phyloP scores from a whole-genome alignment of 805 yeast genomes.

The Teunomyces tritomae region DNA sequence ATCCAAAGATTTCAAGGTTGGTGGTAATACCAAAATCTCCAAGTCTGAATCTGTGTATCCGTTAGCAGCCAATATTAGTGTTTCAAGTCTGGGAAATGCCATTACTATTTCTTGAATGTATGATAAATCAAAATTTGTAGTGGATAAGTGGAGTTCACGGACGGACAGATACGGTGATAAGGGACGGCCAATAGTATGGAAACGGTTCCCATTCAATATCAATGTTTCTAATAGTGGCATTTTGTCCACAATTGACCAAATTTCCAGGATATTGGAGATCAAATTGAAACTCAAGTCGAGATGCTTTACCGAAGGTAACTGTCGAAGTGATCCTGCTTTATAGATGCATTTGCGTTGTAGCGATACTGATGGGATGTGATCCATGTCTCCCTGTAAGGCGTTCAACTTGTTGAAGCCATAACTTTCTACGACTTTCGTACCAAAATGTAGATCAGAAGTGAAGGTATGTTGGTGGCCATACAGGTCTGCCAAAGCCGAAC shows the following conservation, averaged over 20 bases:
- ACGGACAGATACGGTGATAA: not conserved
- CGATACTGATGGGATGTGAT: slow-evolving; percentile 46
- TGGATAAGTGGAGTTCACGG: slow-evolving; percentile 22
- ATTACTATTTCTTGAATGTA: slow-evolving; percentile 18
- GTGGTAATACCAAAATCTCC: slow-evolving; percentile 6
- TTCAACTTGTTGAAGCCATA: slow-evolving; percentile 64
- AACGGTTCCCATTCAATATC: slow-evolving; percentile 55
- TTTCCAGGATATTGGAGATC: slow-evolving; percentile 37
- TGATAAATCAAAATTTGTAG: slow-evolving; percentile 17
- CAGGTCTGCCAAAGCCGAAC: slow-evolving; percentile 47
- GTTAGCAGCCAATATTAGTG: slow-evolving; percentile 36
- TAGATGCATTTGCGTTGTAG: slow-evolving; percentile 44
- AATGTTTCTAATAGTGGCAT: slow-evolving; percentile 41
- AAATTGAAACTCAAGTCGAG: slow-evolving; percentile 65
- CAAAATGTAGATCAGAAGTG: slow-evolving; percentile 41
- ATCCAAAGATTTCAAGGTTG: slow-evolving; percentile 10
- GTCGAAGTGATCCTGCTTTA: slow-evolving; percentile 17
- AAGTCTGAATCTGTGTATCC: slow-evolving; percentile 19
- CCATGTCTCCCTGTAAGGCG: slow-evolving; percentile 45
- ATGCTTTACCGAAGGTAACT: slow-evolving; percentile 12
- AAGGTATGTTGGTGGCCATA: slow-evolving; percentile 36
- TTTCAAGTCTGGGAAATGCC: slow-evolving; percentile 38
- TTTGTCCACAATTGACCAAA: slow-evolving; percentile 34
- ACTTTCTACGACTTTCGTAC: slow-evolving; percentile 56
- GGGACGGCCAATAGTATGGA: slow-evolving; percentile 14